Evolutionary conservation across 352 stramenopile genomes (phyloP), one percentile per base, ranked within the genome.

Genomic region (Poterioochromonas sp.): DNA sequence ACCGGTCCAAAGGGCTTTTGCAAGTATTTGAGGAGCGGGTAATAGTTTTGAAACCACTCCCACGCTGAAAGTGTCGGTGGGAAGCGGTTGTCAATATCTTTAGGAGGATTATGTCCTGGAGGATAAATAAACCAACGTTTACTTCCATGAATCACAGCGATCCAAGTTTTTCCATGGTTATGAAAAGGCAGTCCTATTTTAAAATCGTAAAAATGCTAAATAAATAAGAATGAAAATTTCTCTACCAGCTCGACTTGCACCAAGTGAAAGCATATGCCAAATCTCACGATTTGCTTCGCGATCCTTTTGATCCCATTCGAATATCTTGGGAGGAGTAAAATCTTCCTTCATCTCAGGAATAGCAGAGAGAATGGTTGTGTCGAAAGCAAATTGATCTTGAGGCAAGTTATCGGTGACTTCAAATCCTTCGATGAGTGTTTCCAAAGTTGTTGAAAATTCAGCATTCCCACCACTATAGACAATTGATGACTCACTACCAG

Each of bases 141-240:
- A 22, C 2, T 35, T 15, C 65, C 65, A 74, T 74, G 37, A 18
- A 74, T n/a, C 41, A 74, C 20, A 39, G 39, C 39, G 1, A 74
- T 20, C 65, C 65, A 74, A 40, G 65, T 54, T 54, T 74, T 54
- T 2, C 65, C 65, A 37, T 74, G 65, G 0, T 5, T 39, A 54
- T 74, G 65, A 54, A 74, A 74, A 18, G 35, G 65, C 40, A 74
- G 53, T 1, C 65, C 65, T 74, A 54, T 68, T 35, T 12, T 32
- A 35, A 65, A 32, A 39, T 39, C 26, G 5, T 32, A 65, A 32
- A 15, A 32, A 5, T 35, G 54, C 54, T 65, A 39, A 5, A 65
- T 5, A 12, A 39, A 32, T 39, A 65, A 15, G n/a, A 39, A 35
- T 39, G 3, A 22, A 22, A 39, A 65, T 39, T 5, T 29, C 12